Percentiles rank a stretch among this genome's conserved stretches.
These are phyloP conservation scores for Eutrema japonicum DNA, from an alignment of 345 rosid genomes.

Conservation along the genomic window DNA sequence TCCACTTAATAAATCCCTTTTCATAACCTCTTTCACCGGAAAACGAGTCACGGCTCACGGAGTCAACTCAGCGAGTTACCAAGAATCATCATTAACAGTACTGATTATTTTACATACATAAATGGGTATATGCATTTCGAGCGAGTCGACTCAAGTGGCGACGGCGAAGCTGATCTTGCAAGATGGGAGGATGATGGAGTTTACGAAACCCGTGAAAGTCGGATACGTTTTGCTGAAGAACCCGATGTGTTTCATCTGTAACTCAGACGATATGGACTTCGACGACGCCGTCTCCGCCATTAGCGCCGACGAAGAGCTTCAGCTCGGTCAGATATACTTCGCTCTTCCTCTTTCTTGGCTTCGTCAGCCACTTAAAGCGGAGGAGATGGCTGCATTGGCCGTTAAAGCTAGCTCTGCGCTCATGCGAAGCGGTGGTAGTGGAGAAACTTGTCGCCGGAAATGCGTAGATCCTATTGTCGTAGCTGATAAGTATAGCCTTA, in stretches of 20 bases:
- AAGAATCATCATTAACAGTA: not conserved
- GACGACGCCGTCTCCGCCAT: conserved; percentile 73
- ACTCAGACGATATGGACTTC: conserved; percentile 96
- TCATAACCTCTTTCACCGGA: conserved; percentile 10
- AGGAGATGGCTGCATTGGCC: conserved; percentile 98
- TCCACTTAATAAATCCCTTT: not conserved
- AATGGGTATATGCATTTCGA: conserved; percentile 94
- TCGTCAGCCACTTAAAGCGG: conserved; percentile 65
- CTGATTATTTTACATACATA: not conserved
- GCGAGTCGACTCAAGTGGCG: conserved; percentile 65
- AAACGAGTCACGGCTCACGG: conserved; percentile 31
- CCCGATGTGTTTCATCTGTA: conserved; percentile 75
- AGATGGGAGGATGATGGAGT: conserved; percentile 84
- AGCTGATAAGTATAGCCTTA: conserved; percentile 35
- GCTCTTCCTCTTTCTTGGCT: conserved; percentile 72
- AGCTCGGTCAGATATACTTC: conserved; percentile 85
- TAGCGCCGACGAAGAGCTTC: conserved; percentile 72
- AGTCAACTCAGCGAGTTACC: conserved; percentile 23
- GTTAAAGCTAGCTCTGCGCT: conserved; percentile 95
- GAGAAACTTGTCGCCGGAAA: conserved; percentile 34
- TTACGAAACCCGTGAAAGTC: conserved; percentile 71
- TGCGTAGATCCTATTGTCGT: conserved; percentile 38
- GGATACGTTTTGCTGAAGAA: conserved; percentile 65
- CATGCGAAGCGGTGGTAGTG: conserved; percentile 36
- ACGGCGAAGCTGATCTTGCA: conserved; percentile 82